Evolutionary conservation across 139 green algal genomes (phyloP).

Genomic region (Closterium sp.): DNA sequence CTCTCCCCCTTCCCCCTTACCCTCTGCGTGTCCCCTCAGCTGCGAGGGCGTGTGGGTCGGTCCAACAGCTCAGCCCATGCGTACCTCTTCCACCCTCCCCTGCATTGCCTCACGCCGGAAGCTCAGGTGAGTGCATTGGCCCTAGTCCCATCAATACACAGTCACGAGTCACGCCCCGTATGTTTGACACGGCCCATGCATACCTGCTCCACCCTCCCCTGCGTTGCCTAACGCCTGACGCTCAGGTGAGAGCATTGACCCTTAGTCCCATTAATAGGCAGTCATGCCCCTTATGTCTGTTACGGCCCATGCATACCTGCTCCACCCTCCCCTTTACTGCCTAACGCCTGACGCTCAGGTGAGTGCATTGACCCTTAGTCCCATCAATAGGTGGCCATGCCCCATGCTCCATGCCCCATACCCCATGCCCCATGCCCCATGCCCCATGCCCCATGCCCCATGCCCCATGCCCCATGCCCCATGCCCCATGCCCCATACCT

Average conservation of each 20-base stretch:
- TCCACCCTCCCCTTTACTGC: not conserved
- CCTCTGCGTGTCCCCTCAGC: slow-evolving; percentile 23
- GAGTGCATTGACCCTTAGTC: too few relatives aligned
- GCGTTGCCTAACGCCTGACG: slow-evolving; percentile 23
- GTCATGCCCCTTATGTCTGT: too few relatives aligned
- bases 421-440: too few relatives aligned
- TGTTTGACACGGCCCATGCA: too few relatives aligned
- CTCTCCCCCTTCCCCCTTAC: not conserved
- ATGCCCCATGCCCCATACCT: not conserved
- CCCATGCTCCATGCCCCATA: slow-evolving; percentile 12
- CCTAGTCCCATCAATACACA: too few relatives aligned
- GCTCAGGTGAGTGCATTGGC: too few relatives aligned
- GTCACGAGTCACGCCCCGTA: too few relatives aligned
- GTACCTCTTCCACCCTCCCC: slow-evolving; percentile 27
- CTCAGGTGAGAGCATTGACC: too few relatives aligned
- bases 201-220: not conserved
- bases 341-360: slow-evolving; percentile 31
- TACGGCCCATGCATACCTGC: too few relatives aligned
- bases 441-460: too few relatives aligned
- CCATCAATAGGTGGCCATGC: too few relatives aligned
- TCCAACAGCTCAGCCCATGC: slow-evolving; percentile 30
- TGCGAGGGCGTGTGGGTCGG: slow-evolving; percentile 37
- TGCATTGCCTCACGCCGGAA: slow-evolving; percentile 18
- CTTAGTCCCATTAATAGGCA: too few relatives aligned
- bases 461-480: not conserved